Conservation (phyloP, 306 rosid species). For the peach (Prunus persica) region Prunus_persica_NCBIv2 NC_034009.1:37024001-37024500, state of each 20-base stretch:
- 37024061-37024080: conserved; percentile 46
- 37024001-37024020: conserved; percentile 58
- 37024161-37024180: conserved; percentile 45
- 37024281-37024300: neutral
- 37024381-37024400: too few relatives aligned
- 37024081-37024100: conserved; percentile 48
- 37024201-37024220: conserved; percentile 12
- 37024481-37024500: too few relatives aligned
- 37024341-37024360: too few relatives aligned
- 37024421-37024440: too few relatives aligned
- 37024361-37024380: too few relatives aligned
- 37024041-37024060: conserved; percentile 74
- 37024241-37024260: conserved; percentile 16
- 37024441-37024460: too few relatives aligned
- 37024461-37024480: too few relatives aligned
- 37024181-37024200: conserved; percentile 45
- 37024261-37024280: too few relatives aligned
- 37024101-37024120: conserved; percentile 41
- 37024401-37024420: too few relatives aligned
- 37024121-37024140: conserved; percentile 65
- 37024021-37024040: conserved; percentile 56
- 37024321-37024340: too few relatives aligned
- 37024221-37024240: too few relatives aligned
- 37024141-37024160: conserved; percentile 34
- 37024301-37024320: too few relatives aligned